Conservation (phyloP, 1,284 basidiomycete species). For the Heterobasidion occidentale region DNA sequence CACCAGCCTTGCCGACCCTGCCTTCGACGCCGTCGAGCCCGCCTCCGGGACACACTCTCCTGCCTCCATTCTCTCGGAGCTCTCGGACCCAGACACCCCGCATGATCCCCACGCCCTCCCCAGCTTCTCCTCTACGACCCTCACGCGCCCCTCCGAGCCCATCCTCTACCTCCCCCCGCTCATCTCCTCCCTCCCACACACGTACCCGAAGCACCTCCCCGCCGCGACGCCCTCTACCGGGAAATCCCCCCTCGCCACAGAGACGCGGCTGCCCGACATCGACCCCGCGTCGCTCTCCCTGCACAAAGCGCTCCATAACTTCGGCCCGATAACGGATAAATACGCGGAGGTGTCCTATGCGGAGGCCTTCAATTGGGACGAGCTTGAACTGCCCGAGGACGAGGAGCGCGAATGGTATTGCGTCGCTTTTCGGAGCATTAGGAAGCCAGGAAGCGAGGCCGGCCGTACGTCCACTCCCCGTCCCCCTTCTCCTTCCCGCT, state of each 20-base stretch:
- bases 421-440: slow-evolving; percentile 80
- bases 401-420: slow-evolving; percentile 85
- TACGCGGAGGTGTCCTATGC: slow-evolving; percentile 64
- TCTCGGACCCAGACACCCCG: background rate
- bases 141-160: slow-evolving; percentile 29
- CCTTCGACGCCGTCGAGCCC: slow-evolving; percentile 1
- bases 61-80: slow-evolving; percentile 4
- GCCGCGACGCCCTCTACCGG: slow-evolving; percentile 10
- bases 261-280: slow-evolving; percentile 74
- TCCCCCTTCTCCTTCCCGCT: slow-evolving; percentile 1
- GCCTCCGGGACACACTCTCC: slow-evolving; percentile 1
- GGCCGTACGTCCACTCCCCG: slow-evolving; percentile 39
- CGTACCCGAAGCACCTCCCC: slow-evolving; percentile 15
- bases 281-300: slow-evolving; percentile 78
- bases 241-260: slow-evolving; percentile 34
- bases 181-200: slow-evolving; percentile 59
- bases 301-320: slow-evolving; percentile 77
- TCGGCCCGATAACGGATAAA: slow-evolving; percentile 50
- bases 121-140: slow-evolving; percentile 33
- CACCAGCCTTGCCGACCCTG: too few species aligned
- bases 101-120: slow-evolving; percentile 60
- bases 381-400: slow-evolving; percentile 55
- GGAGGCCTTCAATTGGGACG: slow-evolving; percentile 83
- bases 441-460: slow-evolving; percentile 63
- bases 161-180: slow-evolving; percentile 77